A percentile compares a stretch with the other conserved stretches of the same genome.
Evolutionary conservation across 1,139 yeast genomes (phyloP).

Genomic region (Pichia sp.): DNA sequence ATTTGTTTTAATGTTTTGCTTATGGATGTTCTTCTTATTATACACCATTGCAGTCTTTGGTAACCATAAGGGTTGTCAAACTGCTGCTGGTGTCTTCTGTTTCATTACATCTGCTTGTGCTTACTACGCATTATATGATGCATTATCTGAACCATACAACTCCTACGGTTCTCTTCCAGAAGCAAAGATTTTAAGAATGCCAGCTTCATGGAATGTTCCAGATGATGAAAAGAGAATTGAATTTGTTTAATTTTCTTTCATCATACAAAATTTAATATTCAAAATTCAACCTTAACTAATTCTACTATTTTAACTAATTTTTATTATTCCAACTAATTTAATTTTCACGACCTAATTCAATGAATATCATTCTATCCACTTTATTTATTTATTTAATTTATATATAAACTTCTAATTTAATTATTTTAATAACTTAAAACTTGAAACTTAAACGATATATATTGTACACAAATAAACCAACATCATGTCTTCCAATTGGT

Average conservation of each 20-base stretch:
- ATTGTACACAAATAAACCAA: too few relatives aligned
- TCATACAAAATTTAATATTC: not conserved
- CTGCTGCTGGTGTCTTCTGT: conserved; percentile 42
- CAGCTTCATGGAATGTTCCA: conserved; percentile 24
- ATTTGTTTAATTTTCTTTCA: conserved; percentile 12
- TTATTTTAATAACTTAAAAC: not conserved
- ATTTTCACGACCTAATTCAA: not conserved
- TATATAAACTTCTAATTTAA: not conserved
- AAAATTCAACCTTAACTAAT: not conserved
- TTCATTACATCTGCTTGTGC: conserved; percentile 38
- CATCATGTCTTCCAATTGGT: too few relatives aligned
- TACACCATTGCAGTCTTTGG: conserved; percentile 39
- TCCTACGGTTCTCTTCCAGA: conserved; percentile 28
- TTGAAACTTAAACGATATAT: too few relatives aligned
- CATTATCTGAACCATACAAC: conserved; percentile 21
- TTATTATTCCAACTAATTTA: not conserved
- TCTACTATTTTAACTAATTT: too few relatives aligned
- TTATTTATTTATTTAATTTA: not conserved
- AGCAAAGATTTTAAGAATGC: conserved; percentile 29
- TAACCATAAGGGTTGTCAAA: conserved; percentile 30
- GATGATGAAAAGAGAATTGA: conserved; percentile 19
- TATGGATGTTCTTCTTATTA: conserved; percentile 37
- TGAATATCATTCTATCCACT: not conserved
- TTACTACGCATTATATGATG: conserved; percentile 34
- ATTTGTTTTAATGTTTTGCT: conserved; percentile 33